These are phyloP conservation scores for Solanum medicagineum DNA, from an alignment of 257 asterid species.

Conservation along the genomic window DNA sequence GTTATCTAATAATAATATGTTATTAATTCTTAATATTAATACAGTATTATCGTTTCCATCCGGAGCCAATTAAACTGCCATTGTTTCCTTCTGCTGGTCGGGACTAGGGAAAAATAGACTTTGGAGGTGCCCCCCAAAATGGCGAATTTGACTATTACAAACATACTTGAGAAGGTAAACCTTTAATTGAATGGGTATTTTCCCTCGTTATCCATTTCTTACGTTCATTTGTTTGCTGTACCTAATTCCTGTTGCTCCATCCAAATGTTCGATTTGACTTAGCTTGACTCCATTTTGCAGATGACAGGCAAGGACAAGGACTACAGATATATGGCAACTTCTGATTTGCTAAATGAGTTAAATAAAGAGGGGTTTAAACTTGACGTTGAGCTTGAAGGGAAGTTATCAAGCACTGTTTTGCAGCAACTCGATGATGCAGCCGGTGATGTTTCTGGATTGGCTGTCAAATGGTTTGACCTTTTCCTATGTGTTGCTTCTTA, in stretches of 20 bases:
- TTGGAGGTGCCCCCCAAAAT: constrained; percentile 8
- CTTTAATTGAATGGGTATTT: neutral
- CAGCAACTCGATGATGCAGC: constrained; percentile 98
- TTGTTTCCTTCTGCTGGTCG: constrained; percentile 11
- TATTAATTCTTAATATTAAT: neutral
- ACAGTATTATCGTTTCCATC: neutral
- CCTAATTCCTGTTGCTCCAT: neutral
- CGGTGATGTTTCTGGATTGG: constrained; percentile 98
- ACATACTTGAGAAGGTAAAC: constrained; percentile 81
- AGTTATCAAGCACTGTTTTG: constrained; percentile 63
- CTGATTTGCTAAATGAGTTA: constrained; percentile 88
- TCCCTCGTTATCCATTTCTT: neutral
- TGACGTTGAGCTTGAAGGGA: constrained; percentile 75
- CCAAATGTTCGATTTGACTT: neutral
- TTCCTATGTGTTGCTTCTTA: neutral
- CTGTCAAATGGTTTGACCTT: constrained; percentile 78
- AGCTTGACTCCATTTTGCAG: constrained; percentile 27
- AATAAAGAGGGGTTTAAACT: constrained; percentile 85
- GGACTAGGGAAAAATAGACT: neutral
- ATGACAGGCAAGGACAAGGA: constrained; percentile 99
- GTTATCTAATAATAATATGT: neutral
- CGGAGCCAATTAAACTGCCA: neutral
- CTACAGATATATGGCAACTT: constrained; percentile 97
- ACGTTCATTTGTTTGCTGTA: neutral
- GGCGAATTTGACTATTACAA: constrained; percentile 39